phyloP scores from a whole-genome alignment of 2,329 filamentous ascomycete species.

The Rachicladosporium sp. region DNA sequence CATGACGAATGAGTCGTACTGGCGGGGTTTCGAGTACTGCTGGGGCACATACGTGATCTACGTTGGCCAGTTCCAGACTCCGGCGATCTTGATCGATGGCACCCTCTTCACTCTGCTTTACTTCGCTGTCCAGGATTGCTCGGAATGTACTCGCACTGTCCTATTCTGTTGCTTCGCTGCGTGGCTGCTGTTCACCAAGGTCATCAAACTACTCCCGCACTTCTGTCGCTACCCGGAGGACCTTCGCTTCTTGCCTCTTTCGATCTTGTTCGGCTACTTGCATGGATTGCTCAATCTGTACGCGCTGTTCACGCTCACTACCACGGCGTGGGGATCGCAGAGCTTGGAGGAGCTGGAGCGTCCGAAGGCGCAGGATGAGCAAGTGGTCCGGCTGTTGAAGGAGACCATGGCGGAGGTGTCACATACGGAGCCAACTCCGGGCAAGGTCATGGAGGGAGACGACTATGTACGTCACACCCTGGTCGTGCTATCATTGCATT shows the following conservation, averaged over 20 bases:
- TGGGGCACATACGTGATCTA: conserved; percentile 49
- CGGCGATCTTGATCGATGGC: conserved; percentile 42
- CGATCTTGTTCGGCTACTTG: conserved; percentile 44
- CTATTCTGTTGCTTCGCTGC: conserved; percentile 2
- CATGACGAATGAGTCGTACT: conserved; percentile 28
- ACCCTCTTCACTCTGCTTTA: conserved; percentile 27
- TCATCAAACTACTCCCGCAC: conserved; percentile 44
- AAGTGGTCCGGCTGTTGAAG: conserved; percentile 11
- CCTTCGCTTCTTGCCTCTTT: conserved; percentile 36
- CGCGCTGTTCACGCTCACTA: conserved; percentile 36
- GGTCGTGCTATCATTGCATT: neutral
- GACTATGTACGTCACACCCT: conserved; percentile 7
- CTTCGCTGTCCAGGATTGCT: conserved; percentile 12
- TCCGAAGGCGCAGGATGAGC: conserved; percentile 8
- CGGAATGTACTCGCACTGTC: neutral
- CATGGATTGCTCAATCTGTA: conserved; percentile 48
- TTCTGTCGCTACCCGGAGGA: conserved; percentile 41
- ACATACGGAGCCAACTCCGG: conserved; percentile 4
- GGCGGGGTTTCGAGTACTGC: conserved; percentile 26
- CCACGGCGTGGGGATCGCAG: conserved; percentile 21
- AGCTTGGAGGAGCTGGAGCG: conserved; percentile 12
- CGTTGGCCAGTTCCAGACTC: conserved; percentile 41
- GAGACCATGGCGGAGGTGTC: conserved; percentile 4
- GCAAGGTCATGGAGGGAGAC: conserved; percentile 7
- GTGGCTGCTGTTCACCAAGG: conserved; percentile 45